These are phyloP conservation scores for Candida albicans DNA, from an alignment of 1,139 yeast genomes.

Conservation along the genomic window DNA sequence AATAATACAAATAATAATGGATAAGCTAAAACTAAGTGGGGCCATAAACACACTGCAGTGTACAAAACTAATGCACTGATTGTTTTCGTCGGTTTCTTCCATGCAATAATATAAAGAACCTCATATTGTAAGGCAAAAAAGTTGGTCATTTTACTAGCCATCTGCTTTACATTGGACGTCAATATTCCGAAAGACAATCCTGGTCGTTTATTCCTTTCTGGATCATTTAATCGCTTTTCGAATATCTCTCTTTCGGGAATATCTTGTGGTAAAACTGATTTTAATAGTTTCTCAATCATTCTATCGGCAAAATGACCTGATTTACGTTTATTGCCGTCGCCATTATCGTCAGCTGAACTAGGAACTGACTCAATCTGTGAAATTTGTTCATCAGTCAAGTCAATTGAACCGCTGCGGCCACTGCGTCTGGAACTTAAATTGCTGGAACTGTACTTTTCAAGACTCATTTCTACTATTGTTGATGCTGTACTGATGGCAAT, in stretches of 20 bases:
- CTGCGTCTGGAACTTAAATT: conserved; percentile 1
- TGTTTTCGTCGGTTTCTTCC: conserved; percentile 65
- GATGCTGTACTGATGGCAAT: conserved; percentile 62
- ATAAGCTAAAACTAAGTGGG: conserved; percentile 62
- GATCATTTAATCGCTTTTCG: conserved; percentile 44
- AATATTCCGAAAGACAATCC: conserved; percentile 51
- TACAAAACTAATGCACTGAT: conserved; percentile 50
- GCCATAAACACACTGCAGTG: conserved; percentile 65
- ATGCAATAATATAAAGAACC: conserved; percentile 52
- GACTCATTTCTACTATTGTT: conserved; percentile 53
- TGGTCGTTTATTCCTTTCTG: conserved; percentile 45
- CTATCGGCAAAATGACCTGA: conserved; percentile 55
- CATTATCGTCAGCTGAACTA: conserved; percentile 28
- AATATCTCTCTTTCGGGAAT: conserved; percentile 49
- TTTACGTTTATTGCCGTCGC: conserved; percentile 14
- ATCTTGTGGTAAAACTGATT: conserved; percentile 42
- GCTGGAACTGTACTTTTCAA: conserved; percentile 31
- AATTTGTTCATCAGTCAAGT: conserved; percentile 20
- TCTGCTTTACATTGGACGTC: conserved; percentile 49
- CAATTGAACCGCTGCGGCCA: conserved; percentile 16
- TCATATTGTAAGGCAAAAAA: conserved; percentile 59
- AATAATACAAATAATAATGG: conserved; percentile 61
- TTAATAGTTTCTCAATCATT: conserved; percentile 52
- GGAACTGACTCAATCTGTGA: conserved; percentile 21
- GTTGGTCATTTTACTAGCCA: conserved; percentile 54